Conservation (phyloP, 2,329 filamentous ascomycete genomes). For the Orbilia brochopaga region DNA sequence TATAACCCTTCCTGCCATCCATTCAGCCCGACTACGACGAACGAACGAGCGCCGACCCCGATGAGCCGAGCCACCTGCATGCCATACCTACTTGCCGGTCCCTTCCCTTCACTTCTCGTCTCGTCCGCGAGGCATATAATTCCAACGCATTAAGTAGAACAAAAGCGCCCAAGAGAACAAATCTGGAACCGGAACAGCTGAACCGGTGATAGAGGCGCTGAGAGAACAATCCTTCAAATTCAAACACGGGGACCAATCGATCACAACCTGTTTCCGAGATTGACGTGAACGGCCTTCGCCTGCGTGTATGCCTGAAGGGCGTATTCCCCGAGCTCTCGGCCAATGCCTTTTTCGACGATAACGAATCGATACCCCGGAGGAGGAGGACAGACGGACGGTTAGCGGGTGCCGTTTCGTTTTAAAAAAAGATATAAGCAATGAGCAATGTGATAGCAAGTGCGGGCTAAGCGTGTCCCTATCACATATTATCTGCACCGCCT, state of each 20-base stretch:
- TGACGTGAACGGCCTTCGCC: constrained; percentile 59
- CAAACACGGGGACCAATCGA: neutral
- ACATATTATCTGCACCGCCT: neutral
- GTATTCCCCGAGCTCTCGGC: constrained; percentile 59
- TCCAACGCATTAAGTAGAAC: constrained; percentile 27
- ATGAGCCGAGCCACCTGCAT: constrained; percentile 14
- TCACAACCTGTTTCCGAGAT: constrained; percentile 51
- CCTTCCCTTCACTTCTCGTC: neutral
- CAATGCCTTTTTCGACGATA: constrained; percentile 59
- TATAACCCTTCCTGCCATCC: neutral
- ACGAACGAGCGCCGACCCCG: neutral
- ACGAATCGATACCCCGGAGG: neutral
- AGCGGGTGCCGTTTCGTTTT: constrained; percentile 5
- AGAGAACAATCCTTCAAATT: constrained; percentile 43
- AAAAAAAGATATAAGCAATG: too few relatives aligned
- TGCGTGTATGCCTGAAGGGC: constrained; percentile 59
- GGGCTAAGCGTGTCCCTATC: neutral
- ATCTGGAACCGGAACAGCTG: constrained; percentile 30
- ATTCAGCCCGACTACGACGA: neutral
- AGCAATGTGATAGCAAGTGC: neutral
- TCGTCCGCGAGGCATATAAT: constrained; percentile 33
- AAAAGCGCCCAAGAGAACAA: constrained; percentile 2
- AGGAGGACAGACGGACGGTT: constrained; percentile 18
- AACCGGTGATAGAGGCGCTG: neutral
- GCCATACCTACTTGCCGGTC: neutral